Conservation (phyloP, 2,329 filamentous ascomycete species). For the Calonectria montana region DNA sequence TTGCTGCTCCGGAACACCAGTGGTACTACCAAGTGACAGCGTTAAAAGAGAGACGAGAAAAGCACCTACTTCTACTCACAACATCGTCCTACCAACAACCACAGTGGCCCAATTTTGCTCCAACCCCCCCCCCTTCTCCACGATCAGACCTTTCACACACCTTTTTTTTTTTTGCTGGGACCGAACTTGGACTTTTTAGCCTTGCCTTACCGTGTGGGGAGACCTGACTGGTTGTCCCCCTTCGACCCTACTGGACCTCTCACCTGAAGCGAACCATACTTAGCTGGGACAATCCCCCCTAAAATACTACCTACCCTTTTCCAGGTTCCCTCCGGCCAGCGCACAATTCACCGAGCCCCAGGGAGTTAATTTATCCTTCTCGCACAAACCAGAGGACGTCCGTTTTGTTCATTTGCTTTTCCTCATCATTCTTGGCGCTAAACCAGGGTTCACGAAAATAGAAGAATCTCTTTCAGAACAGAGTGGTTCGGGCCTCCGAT, state of each 20-base stretch:
- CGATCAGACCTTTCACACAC: conserved; percentile 1
- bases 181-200: conserved; percentile 30
- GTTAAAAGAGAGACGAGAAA: background rate
- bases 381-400: conserved; percentile 5
- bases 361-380: conserved; percentile 18
- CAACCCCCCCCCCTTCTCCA: conserved; percentile 12
- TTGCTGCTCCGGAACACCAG: background rate
- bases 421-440: conserved; percentile 11
- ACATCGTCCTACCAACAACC: background rate
- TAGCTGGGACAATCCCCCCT: conserved; percentile 28
- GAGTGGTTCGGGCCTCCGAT: background rate
- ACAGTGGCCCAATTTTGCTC: conserved; percentile 15
- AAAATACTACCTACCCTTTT: conserved; percentile 27
- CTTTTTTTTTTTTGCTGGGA: conserved; percentile 17
- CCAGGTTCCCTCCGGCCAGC: conserved; percentile 16
- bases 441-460: conserved; percentile 13
- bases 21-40: background rate
- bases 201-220: conserved; percentile 38
- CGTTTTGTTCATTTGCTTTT: conserved; percentile 1
- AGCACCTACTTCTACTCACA: background rate
- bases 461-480: background rate
- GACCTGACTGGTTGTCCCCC: conserved; percentile 30
- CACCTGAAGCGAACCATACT: conserved; percentile 43
- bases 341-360: conserved; percentile 13
- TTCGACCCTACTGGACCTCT: conserved; percentile 40